phyloP scores from a whole-genome alignment of 2,329 filamentous ascomycete species.

The Aspergillus ochraceoroseus region DNA sequence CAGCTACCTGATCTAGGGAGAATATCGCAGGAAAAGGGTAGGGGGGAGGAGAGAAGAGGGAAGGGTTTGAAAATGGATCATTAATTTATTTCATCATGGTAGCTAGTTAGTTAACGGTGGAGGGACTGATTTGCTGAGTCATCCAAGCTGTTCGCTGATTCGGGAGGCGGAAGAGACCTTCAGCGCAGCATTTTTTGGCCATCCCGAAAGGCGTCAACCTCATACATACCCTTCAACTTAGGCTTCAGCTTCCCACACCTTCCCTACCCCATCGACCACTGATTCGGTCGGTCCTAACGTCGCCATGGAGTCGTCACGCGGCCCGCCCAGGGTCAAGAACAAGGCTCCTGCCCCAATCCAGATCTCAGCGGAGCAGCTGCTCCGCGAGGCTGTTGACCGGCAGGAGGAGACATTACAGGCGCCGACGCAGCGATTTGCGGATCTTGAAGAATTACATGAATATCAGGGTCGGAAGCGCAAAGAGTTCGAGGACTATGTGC shows the following conservation, averaged over 20 bases:
- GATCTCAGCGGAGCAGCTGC: constrained; percentile 94
- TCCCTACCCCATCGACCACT: neutral
- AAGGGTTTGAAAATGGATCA: too few relatives aligned
- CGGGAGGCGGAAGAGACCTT: constrained; percentile 17
- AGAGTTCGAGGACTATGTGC: constrained; percentile 97
- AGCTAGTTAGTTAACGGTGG: neutral
- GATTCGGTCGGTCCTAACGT: constrained; percentile 7
- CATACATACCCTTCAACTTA: too few relatives aligned
- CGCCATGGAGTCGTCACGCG: constrained; percentile 82
- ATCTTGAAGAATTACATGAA: constrained; percentile 96
- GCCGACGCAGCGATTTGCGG: constrained; percentile 89
- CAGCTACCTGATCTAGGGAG: too few relatives aligned
- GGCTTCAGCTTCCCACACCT: too few relatives aligned
- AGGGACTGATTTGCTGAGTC: constrained; percentile 15
- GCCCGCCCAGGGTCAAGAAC: constrained; percentile 95
- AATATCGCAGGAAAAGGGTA: too few relatives aligned
- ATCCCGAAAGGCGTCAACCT: neutral
- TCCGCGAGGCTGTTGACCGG: constrained; percentile 93
- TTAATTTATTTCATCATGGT: constrained; percentile 9
- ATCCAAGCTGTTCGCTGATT: constrained; percentile 1
- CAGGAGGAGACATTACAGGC: constrained; percentile 85
- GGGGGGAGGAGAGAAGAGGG: too few relatives aligned
- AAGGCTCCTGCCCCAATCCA: constrained; percentile 88
- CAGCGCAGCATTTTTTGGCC: constrained; percentile 19
- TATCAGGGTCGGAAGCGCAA: constrained; percentile 93